Conservation (phyloP, 306 rosid species). For the Inga laurina region DNA sequence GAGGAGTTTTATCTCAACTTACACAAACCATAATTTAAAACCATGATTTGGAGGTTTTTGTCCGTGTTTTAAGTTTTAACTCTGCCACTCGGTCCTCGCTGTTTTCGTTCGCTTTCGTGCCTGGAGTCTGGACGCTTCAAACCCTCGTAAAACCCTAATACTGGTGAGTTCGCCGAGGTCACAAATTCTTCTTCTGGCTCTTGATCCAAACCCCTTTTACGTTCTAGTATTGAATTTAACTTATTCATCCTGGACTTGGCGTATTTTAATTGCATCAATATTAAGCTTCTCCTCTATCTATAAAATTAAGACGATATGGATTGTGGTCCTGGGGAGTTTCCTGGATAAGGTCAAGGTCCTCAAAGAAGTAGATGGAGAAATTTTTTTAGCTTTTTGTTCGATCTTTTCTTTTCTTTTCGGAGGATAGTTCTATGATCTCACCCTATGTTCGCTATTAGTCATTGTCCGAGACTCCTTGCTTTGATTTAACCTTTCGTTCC, state of each 20-base stretch:
- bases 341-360: neutral
- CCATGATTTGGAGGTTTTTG: too few relatives aligned
- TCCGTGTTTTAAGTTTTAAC: neutral
- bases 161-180: neutral
- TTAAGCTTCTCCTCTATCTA: neutral
- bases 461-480: neutral
- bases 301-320: neutral
- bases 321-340: neutral
- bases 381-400: neutral
- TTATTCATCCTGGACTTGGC: neutral
- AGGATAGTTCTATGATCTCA: neutral
- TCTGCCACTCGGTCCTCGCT: neutral
- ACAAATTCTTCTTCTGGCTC: neutral
- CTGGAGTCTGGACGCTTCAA: neutral
- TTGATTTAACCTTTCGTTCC: neutral
- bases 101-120: neutral
- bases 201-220: neutral
- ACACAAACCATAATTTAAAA: too few relatives aligned
- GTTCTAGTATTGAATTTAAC: neutral
- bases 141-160: conserved; percentile 53
- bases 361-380: neutral
- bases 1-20: too few relatives aligned
- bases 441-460: neutral
- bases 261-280: neutral
- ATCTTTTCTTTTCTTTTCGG: neutral